phyloP scores from a whole-genome alignment of 78 protist genomes.

The Creolimax fragrantissima region DNA sequence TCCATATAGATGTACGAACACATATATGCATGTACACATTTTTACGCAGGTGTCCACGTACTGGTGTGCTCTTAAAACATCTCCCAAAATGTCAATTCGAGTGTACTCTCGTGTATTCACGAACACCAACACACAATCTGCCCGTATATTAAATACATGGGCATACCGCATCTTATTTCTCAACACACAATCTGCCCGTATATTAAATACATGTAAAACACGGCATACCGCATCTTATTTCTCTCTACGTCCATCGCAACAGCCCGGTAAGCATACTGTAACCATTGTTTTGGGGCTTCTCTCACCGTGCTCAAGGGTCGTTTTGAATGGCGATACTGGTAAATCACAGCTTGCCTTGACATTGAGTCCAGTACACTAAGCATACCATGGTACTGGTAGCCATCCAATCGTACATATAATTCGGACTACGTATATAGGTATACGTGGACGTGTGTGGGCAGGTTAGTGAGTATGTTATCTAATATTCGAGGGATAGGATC shows the following conservation, averaged over 20 bases:
- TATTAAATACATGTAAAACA: too few species aligned
- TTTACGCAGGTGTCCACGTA: too few species aligned
- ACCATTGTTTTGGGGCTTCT: background rate
- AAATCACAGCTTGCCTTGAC: background rate
- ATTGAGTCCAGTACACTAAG: background rate
- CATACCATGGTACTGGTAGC: background rate
- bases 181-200: too few species aligned
- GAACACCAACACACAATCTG: too few species aligned
- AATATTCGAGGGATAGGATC: background rate
- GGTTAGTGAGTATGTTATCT: background rate
- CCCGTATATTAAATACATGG: too few species aligned
- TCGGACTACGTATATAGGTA: background rate
- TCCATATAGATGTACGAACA: too few species aligned
- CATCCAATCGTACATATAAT: background rate
- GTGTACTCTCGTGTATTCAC: too few species aligned
- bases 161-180: too few species aligned
- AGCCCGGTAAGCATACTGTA: background rate
- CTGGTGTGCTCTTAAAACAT: too few species aligned
- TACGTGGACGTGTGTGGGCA: background rate
- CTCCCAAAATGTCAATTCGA: too few species aligned
- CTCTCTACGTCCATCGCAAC: background rate
- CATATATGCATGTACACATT: too few species aligned
- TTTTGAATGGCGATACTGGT: background rate
- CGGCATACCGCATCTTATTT: background rate
- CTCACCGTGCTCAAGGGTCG: background rate